A percentile compares a stretch with the other conserved stretches of the same genome.
These are phyloP conservation scores for Clarkia xantiana DNA, from an alignment of 345 rosid genomes.

Conservation along the genomic window DNA sequence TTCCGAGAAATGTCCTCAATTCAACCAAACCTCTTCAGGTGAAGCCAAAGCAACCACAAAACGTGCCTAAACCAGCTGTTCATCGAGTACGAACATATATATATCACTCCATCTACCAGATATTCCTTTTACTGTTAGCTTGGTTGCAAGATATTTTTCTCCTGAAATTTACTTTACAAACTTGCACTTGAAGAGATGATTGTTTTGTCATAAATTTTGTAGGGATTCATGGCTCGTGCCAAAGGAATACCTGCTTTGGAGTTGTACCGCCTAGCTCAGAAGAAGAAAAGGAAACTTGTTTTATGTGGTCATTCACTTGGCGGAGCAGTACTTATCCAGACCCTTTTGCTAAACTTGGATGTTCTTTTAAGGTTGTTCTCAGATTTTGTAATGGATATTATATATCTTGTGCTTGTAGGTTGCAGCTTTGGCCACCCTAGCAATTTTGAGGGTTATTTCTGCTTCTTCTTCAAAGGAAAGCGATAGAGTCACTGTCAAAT, in stretches of 20 bases:
- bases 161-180: neutral
- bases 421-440: constrained; percentile 92
- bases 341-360: constrained; percentile 6
- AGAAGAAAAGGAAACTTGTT: constrained; percentile 83
- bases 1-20: constrained; percentile 34
- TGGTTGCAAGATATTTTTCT: neutral
- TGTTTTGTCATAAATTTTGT: constrained; percentile 6
- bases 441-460: constrained; percentile 83
- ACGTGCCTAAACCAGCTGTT: constrained; percentile 77
- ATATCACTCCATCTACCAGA: neutral
- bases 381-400: neutral
- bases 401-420: constrained; percentile 29
- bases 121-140: neutral
- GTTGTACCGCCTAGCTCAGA: constrained; percentile 86
- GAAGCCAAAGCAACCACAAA: constrained; percentile 39
- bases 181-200: constrained; percentile 1
- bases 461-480: constrained; percentile 58
- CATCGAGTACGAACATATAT: constrained; percentile 55
- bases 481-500: constrained; percentile 63
- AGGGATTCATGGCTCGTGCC: constrained; percentile 98
- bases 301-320: constrained; percentile 98
- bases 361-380: neutral
- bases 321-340: constrained; percentile 67
- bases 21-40: constrained; percentile 27
- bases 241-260: constrained; percentile 97